Percentiles rank a stretch among this genome's conserved stretches.
These are phyloP conservation scores for Amylostereum areolatum DNA, from an alignment of 1,284 basidiomycete species.

Conservation along the genomic window DNA sequence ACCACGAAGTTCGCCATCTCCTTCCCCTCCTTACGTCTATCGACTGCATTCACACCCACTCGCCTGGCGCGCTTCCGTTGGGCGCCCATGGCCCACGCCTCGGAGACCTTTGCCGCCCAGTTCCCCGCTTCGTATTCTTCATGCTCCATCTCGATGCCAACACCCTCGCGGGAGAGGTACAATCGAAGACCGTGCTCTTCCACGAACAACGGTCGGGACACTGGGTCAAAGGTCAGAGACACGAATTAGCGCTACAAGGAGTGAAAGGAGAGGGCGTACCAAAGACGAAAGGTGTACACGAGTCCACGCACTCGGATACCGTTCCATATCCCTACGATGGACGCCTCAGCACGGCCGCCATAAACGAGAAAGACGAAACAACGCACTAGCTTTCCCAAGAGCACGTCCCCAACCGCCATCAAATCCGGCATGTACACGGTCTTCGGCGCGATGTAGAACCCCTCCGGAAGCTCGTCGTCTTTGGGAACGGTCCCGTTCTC, in stretches of 20 bases:
- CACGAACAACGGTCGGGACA: slow-evolving; percentile 71
- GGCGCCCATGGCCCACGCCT: slow-evolving; percentile 47
- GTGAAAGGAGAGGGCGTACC: slow-evolving; percentile 30
- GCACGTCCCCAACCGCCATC: slow-evolving; percentile 67
- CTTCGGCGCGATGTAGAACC: slow-evolving; percentile 69
- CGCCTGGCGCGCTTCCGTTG: slow-evolving; percentile 34
- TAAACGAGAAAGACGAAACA: slow-evolving; percentile 5
- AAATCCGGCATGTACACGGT: slow-evolving; percentile 79
- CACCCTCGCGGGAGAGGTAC: slow-evolving; percentile 52
- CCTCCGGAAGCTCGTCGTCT: slow-evolving; percentile 47
- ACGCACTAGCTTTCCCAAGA: slow-evolving; percentile 67
- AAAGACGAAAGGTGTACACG: slow-evolving; percentile 68
- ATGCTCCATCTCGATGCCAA: slow-evolving; percentile 59
- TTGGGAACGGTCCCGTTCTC: slow-evolving; percentile 9
- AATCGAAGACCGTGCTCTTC: slow-evolving; percentile 72
- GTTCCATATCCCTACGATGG: slow-evolving; percentile 57
- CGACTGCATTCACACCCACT: slow-evolving; percentile 31
- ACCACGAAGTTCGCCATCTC: slow-evolving; percentile 45
- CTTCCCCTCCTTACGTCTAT: slow-evolving; percentile 36
- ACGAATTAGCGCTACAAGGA: neutral
- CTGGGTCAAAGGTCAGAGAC: slow-evolving; percentile 26
- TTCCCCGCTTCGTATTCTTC: slow-evolving; percentile 62
- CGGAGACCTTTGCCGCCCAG: slow-evolving; percentile 53
- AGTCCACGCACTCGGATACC: slow-evolving; percentile 66
- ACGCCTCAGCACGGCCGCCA: neutral